Base-by-base conservation (phyloP, 129 eudicot species). In the Chrysanthemum seticuspe region DNA sequence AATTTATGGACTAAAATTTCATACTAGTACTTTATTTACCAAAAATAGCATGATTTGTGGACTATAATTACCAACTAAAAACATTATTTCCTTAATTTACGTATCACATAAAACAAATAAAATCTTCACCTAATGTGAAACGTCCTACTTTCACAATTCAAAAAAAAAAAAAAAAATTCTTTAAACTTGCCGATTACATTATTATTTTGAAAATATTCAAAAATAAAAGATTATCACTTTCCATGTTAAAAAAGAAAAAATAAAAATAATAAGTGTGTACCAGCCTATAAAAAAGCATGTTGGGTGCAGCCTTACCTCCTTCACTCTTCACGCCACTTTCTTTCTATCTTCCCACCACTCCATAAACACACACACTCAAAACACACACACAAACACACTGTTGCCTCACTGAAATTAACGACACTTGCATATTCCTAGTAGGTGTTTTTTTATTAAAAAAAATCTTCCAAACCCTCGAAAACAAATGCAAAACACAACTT, bases 221-320 rank as follows among this genome's bases (percentile, higher is more conserved):
- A 25, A 62, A 13, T 62, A n/a, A 49, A 53, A 3, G 58, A 62
- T 73, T 73, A 70, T 31, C n/a, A 57, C 25, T 25, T 57, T 44
- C 27, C 7, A 51, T 76, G 53, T 58, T n/a, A 58, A 75, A 27
- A 47, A 16, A 21, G 7, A 19, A 71, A 62, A 3, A 15, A 8
- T 51, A 15, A 14, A 52, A 69, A 44, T 6, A 25, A 15, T 21
- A 31, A 52, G 10, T 23, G n/a, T 50, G 65, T 21, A 9, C 73
- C 73, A 76, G 78, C 88, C 88, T 88, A 88, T 88, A 88, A 83
- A 88, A 83, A 4, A 71, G 81, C 79, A 79, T 15, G 74, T 62
- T 56, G 78, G 62, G 72, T 12, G 75, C 84, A 68, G 76, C 84
- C 76, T 51, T 67, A 60, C 68, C 65, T 29, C 56, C 61, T 77